Evolutionary conservation across 371 early-diverging fungal genomes (phyloP).

Genomic region (Lichtheimia corymbifera): DNA sequence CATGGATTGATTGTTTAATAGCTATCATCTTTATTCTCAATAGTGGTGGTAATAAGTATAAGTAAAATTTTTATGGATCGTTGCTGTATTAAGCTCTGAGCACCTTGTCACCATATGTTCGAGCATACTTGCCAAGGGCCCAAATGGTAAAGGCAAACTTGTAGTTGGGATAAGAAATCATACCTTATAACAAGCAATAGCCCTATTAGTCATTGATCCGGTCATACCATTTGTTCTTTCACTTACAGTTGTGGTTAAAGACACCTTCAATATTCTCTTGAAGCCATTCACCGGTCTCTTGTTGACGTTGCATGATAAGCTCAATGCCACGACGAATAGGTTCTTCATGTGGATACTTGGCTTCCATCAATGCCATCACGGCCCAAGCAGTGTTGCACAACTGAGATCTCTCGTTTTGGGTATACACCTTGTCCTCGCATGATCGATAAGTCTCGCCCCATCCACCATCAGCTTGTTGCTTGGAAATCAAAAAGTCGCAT

Average conservation of each 20-base stretch:
- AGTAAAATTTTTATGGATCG: neutral
- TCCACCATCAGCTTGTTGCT: conserved; percentile 91
- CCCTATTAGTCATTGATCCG: no score
- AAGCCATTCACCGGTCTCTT: conserved; percentile 90
- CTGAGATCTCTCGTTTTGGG: conserved; percentile 73
- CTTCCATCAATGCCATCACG: conserved; percentile 85
- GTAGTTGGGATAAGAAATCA: conserved; percentile 95
- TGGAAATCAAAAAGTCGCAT: conserved; percentile 86
- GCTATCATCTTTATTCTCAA: no score
- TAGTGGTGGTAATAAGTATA: no score
- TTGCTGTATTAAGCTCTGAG: conserved; percentile 7
- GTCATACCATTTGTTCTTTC: no score
- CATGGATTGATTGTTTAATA: no score
- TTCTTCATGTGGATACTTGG: conserved; percentile 78
- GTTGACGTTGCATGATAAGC: conserved; percentile 85
- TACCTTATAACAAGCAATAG: conserved; percentile 25
- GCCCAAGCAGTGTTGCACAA: conserved; percentile 94
- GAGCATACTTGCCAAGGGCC: conserved; percentile 92
- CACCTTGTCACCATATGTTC: conserved; percentile 58
- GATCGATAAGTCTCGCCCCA: conserved; percentile 97
- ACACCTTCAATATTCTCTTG: conserved; percentile 98
- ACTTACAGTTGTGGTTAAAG: conserved; percentile 88
- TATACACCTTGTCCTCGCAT: conserved; percentile 72
- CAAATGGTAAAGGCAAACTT: conserved; percentile 93
- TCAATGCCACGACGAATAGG: conserved; percentile 79